These are phyloP conservation scores for Monilinia aucupariae DNA, from an alignment of 2,329 filamentous ascomycete genomes.

Conservation along the genomic window DNA sequence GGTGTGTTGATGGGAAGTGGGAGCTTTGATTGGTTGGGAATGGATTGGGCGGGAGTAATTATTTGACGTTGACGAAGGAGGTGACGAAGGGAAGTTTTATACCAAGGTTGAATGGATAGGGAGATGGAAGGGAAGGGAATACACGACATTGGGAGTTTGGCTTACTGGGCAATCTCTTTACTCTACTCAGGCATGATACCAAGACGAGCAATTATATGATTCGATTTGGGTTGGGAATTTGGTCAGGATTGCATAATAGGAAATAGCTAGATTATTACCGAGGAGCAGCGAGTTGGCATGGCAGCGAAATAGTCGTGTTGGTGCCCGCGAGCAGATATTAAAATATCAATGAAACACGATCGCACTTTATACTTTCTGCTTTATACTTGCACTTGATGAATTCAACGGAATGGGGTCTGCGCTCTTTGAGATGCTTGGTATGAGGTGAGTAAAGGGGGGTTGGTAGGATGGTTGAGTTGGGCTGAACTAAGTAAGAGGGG, in stretches of 20 bases:
- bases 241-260: neutral
- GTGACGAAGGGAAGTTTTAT: neutral
- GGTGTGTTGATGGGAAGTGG: neutral
- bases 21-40: neutral
- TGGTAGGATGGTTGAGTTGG: too few relatives aligned
- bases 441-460: too few relatives aligned
- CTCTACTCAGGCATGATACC: constrained; percentile 1
- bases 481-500: too few relatives aligned
- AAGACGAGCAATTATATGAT: neutral
- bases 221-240: neutral
- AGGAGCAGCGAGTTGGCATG: neutral
- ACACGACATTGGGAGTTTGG: neutral
- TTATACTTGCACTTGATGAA: too few relatives aligned
- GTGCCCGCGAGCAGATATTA: neutral
- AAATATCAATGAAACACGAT: neutral
- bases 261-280: neutral
- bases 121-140: neutral
- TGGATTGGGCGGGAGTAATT: neutral
- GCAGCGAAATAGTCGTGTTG: neutral
- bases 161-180: neutral
- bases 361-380: too few relatives aligned
- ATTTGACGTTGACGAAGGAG: neutral
- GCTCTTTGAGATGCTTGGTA: too few relatives aligned
- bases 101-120: neutral
- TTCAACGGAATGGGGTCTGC: too few relatives aligned